phyloP scores from a whole-genome alignment of 148 eudicot genomes.

The Mesembryanthemum crystallinum region DNA sequence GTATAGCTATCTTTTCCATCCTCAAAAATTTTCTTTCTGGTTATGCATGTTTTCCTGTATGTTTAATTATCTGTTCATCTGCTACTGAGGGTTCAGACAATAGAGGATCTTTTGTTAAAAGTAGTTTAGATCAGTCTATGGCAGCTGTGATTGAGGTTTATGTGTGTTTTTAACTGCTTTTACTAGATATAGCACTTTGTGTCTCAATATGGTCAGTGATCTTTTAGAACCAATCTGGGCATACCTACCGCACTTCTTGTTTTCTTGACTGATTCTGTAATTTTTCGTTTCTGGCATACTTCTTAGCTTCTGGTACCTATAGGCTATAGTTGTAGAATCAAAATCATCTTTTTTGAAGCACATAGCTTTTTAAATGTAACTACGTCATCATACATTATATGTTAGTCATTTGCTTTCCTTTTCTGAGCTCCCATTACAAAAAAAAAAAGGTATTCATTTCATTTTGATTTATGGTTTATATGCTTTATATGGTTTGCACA shows the following conservation, averaged over 20 bases:
- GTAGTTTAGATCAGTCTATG: not conserved
- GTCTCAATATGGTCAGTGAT: not conserved
- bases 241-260: not conserved
- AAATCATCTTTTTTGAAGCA: not conserved
- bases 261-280: not conserved
- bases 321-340: not conserved
- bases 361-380: too few species aligned
- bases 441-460: not conserved
- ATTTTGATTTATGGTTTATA: not conserved
- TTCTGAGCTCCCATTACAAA: not conserved
- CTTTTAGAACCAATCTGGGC: not conserved
- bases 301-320: not conserved
- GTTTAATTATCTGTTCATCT: not conserved
- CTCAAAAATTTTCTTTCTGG: not conserved
- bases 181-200: not conserved
- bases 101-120: not conserved
- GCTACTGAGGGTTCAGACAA: not conserved
- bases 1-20: conserved; percentile 35
- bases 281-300: not conserved
- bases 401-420: too few species aligned
- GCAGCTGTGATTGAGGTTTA: not conserved
- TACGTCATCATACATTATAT: too few species aligned
- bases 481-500: not conserved
- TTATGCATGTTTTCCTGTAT: not conserved
- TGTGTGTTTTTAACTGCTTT: not conserved